phyloP scores from a whole-genome alignment of 2,329 filamentous ascomycete genomes.

The Fusarium sp. region DNA sequence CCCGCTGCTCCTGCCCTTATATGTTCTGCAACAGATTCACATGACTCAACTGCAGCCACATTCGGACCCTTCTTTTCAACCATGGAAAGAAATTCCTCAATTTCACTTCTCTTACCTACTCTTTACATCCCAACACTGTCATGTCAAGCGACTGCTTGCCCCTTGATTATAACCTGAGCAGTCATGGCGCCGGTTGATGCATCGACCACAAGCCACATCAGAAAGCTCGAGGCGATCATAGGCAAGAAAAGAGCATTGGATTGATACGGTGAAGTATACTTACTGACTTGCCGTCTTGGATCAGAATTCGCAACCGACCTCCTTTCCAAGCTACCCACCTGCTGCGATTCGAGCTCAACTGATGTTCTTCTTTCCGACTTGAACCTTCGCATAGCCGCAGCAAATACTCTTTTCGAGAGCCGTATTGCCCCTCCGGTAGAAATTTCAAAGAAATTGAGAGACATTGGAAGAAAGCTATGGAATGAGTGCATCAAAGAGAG shows the following conservation, averaged over 20 bases:
- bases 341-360: constrained; percentile 51
- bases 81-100: not conserved
- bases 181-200: constrained; percentile 39
- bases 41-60: constrained; percentile 3
- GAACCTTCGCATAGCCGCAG: constrained; percentile 40
- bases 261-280: not conserved
- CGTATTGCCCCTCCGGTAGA: not conserved
- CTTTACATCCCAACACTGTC: not conserved
- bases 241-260: constrained; percentile 19
- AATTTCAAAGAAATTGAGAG: constrained; percentile 61
- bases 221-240: constrained; percentile 39
- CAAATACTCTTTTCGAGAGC: constrained; percentile 26
- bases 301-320: constrained; percentile 47
- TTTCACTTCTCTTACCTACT: not conserved
- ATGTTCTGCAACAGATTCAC: not conserved
- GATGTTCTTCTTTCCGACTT: constrained; percentile 52
- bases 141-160: not conserved
- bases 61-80: not conserved
- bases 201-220: constrained; percentile 29
- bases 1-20: constrained; percentile 3
- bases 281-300: not conserved
- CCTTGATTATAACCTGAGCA: not conserved
- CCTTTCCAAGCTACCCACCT: constrained; percentile 35
- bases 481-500: constrained; percentile 70
- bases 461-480: constrained; percentile 70